Percentiles rank a stretch among this genome's conserved stretches.
Evolutionary conservation across 306 rosid species (phyloP).

Genomic region (Dicorynia guianensis): DNA sequence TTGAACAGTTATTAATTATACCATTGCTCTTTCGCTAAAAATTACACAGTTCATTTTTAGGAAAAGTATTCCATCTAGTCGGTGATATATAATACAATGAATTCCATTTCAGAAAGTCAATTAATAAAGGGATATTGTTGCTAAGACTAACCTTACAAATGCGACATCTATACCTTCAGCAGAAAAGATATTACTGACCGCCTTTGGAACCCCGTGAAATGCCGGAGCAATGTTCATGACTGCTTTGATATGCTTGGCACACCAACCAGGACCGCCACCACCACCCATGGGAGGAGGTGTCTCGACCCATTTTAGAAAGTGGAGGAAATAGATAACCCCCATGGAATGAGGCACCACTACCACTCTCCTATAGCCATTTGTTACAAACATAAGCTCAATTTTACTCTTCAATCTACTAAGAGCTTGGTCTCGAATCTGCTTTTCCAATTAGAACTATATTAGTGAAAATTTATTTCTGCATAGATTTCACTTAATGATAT

Average conservation of each 20-base stretch:
- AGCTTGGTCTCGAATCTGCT: slow-evolving; percentile 76
- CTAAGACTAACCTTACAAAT: slow-evolving; percentile 63
- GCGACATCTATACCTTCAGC: slow-evolving; percentile 65
- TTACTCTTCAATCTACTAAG: slow-evolving; percentile 82
- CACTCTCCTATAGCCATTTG: slow-evolving; percentile 77
- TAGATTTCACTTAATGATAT: background rate
- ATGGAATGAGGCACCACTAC: slow-evolving; percentile 88
- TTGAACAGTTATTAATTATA: background rate
- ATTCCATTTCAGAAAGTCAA: slow-evolving; percentile 30
- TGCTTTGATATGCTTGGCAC: slow-evolving; percentile 80
- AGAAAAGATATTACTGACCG: slow-evolving; percentile 65
- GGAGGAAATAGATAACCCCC: slow-evolving; percentile 78
- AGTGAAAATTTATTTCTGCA: slow-evolving; percentile 35
- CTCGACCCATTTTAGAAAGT: slow-evolving; percentile 95
- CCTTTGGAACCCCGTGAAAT: slow-evolving; percentile 80
- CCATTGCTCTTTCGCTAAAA: background rate
- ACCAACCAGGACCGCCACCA: slow-evolving; percentile 81
- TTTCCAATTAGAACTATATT: slow-evolving; percentile 46
- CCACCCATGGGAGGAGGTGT: slow-evolving; percentile 74
- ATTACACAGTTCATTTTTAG: background rate
- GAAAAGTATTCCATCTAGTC: background rate
- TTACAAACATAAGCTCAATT: slow-evolving; percentile 72
- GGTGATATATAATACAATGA: slow-evolving; percentile 1
- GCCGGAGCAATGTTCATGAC: slow-evolving; percentile 78
- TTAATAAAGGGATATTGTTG: slow-evolving; percentile 32